Evolutionary conservation across 257 asterid genomes (phyloP).

Genomic region (Jaltomata sinuosa): DNA sequence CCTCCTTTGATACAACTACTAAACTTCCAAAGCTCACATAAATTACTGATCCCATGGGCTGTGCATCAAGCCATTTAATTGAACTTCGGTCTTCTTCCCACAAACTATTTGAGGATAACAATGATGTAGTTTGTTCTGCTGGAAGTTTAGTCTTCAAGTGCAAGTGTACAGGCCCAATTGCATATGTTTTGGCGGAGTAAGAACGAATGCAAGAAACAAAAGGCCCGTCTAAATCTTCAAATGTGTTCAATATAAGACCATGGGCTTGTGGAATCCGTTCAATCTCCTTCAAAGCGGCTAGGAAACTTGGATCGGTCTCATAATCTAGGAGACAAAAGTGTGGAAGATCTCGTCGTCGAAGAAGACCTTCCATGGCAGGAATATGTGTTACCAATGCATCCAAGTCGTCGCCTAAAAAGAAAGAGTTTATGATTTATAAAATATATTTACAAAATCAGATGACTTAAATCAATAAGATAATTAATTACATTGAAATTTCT

Average conservation of each 20-base stretch:
- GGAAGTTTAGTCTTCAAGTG: conserved; percentile 5
- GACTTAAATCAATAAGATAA: no score
- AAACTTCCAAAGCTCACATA: conserved; percentile 27
- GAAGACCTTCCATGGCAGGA: conserved; percentile 18
- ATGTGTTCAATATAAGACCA: conserved; percentile 18
- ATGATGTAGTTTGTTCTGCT: not conserved
- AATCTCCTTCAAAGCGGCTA: not conserved
- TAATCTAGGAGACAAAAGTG: conserved; percentile 7
- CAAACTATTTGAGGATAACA: not conserved
- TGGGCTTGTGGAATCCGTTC: conserved; percentile 9
- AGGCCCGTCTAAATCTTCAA: not conserved
- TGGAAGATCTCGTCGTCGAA: conserved; percentile 24
- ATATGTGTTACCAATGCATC: conserved; percentile 5
- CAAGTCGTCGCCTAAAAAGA: not conserved
- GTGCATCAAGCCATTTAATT: conserved; percentile 20
- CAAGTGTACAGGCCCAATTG: conserved; percentile 23
- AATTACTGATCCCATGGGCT: conserved; percentile 15
- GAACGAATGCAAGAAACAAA: conserved; percentile 7
- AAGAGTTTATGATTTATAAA: not conserved
- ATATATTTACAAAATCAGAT: not conserved
- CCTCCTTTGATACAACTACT: conserved; percentile 2
- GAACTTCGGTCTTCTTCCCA: conserved; percentile 16
- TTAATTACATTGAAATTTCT: no score
- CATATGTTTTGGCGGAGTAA: conserved; percentile 7
- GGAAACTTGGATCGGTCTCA: not conserved